Base-by-base conservation (phyloP, 768 basidiomycete genomes). In the Chalciporus piperatus region DNA sequence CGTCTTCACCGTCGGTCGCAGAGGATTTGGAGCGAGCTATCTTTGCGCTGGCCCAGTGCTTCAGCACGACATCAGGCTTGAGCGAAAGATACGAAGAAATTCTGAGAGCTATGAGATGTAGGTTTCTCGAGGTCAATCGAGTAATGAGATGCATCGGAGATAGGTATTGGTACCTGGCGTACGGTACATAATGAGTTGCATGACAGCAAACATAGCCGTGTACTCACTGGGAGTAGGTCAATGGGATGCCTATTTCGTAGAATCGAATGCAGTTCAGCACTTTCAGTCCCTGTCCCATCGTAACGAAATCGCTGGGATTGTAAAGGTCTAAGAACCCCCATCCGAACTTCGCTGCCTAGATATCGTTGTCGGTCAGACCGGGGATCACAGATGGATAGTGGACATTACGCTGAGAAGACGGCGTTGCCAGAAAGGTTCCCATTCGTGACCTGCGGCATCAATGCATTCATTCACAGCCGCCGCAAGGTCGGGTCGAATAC, bases 21-120 rank as follows among this genome's bases (percentile, higher is more conserved):
- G 81, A 74, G 0, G 86, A 75, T 54, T 83, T 82, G 11, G 91
- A 84, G 14, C 80, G 82, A 43, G 83, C 68, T 51, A 99, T 97
- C 69, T 97, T 96, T 1, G 92, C 87, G 52, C 84, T 85, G 1
- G 97, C 97, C 97, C 97, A 99, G 64, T 98, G 96, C 56, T 86
- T 90, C 38, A 99, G 74, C 1, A 98, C 93, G 0, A 82, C 79
- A 56, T 94, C 89, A 1, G 93, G 88, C 46, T 89, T 87, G 41
- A 98, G 75, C 14, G 81, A 79, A 27, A 98, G 79, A 70, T 85
- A 93, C 1, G 82, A 77, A 3, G 95, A 94, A 56, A 98, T 85
- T 22, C 94, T 85, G 16, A 98, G 82, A 8, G 96, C 93, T 41
- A 98, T 84, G 1, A 98, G 81, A 63, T 99, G 95, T 54, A 93